Percentiles rank a stretch among this genome's conserved stretches.
Conservation (phyloP, 768 basidiomycete genomes). For the Lactarius deliciosus region DNA sequence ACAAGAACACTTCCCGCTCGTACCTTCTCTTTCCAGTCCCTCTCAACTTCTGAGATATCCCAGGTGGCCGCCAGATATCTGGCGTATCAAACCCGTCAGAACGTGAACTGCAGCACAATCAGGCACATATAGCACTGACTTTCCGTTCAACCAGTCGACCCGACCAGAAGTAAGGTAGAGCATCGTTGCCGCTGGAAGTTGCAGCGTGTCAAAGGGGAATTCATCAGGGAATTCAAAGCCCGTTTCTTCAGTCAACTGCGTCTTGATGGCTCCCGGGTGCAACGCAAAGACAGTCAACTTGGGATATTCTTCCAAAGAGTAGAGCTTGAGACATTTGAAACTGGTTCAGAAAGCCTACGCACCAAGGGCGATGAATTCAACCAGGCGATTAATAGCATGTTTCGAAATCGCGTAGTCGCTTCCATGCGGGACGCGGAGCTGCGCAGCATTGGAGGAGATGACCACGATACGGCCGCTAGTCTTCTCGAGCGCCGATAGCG, state of each 20-base stretch:
- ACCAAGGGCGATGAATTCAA: too few species aligned
- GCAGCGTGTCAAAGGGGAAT: conserved; percentile 24
- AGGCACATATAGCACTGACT: too few species aligned
- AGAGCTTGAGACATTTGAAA: background rate
- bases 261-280: conserved; percentile 17
- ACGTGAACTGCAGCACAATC: background rate
- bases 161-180: conserved; percentile 23
- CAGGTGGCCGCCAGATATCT: background rate
- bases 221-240: conserved; percentile 15
- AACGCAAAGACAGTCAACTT: conserved; percentile 18
- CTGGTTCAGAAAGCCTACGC: too few species aligned
- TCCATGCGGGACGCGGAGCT: too few species aligned
- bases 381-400: too few species aligned
- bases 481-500: conserved; percentile 8
- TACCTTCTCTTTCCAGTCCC: too few species aligned
- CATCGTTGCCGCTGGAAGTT: conserved; percentile 31
- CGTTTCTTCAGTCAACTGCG: background rate
- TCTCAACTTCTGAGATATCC: too few species aligned
- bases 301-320: conserved; percentile 11
- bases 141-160: conserved; percentile 32
- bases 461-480: background rate
- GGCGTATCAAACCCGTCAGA: conserved; percentile 1
- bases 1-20: too few species aligned
- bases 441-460: too few species aligned
- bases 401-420: too few species aligned